Percentiles rank a stretch among this genome's conserved stretches.
These are phyloP conservation scores for Xylariaceae sp. DNA, from an alignment of 2,329 filamentous ascomycete genomes.

Conservation along the genomic window DNA sequence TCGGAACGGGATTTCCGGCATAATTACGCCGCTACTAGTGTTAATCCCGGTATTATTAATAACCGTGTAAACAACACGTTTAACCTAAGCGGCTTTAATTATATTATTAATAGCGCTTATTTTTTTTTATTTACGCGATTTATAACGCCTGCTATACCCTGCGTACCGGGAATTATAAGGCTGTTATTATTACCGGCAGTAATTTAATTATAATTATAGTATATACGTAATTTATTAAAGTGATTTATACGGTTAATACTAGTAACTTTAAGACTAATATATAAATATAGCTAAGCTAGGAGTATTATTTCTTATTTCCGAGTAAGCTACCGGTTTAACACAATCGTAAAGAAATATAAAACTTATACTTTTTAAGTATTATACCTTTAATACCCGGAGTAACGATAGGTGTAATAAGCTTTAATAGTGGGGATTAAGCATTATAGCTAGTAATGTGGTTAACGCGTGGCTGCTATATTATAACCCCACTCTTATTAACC, in stretches of 20 bases:
- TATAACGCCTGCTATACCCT: slow-evolving; percentile 23
- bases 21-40: slow-evolving; percentile 23
- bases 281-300: slow-evolving; percentile 24
- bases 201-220: slow-evolving; percentile 28
- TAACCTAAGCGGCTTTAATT: slow-evolving; percentile 29
- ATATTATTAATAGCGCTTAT: slow-evolving; percentile 28
- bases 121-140: slow-evolving; percentile 29
- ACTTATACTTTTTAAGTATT: too few species aligned
- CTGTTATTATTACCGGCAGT: slow-evolving; percentile 27
- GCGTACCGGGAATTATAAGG: slow-evolving; percentile 21
- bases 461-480: too few species aligned
- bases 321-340: too few species aligned
- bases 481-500: too few species aligned
- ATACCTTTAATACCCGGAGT: too few species aligned
- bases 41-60: slow-evolving; percentile 27
- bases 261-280: too few species aligned
- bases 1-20: slow-evolving; percentile 19
- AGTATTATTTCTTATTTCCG: slow-evolving; percentile 25
- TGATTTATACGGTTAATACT: too few species aligned
- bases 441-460: too few species aligned
- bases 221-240: too few species aligned
- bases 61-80: slow-evolving; percentile 31
- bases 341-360: too few species aligned
- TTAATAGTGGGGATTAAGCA: too few species aligned
- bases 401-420: too few species aligned